Evolutionary conservation across 176 grass and related monocot species (phyloP).

Genomic region (Eremochloa ophiuroides): DNA sequence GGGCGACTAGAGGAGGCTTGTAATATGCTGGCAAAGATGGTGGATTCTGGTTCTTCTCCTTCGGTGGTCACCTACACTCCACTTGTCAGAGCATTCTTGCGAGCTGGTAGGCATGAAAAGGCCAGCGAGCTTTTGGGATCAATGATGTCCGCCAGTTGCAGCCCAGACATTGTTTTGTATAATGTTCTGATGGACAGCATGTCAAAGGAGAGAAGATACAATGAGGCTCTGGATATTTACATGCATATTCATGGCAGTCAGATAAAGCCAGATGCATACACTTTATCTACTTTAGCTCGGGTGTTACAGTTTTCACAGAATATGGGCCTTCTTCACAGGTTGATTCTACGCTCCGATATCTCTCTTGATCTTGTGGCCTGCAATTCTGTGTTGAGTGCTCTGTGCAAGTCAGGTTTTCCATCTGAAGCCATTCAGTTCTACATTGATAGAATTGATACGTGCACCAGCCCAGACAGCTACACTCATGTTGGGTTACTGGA

Average conservation of each 20-base stretch:
- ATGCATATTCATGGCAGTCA: conserved; percentile 33
- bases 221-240: conserved; percentile 54
- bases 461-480: conserved; percentile 70
- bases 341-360: conserved; percentile 39
- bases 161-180: conserved; percentile 72
- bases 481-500: conserved; percentile 69
- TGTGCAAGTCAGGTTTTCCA: conserved; percentile 84
- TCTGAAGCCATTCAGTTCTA: conserved; percentile 56
- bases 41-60: conserved; percentile 42
- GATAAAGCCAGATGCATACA: conserved; percentile 76
- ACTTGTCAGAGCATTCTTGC: conserved; percentile 59
- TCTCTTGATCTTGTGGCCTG: conserved; percentile 65
- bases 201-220: conserved; percentile 50
- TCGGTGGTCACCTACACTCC: conserved; percentile 74
- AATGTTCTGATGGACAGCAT: conserved; percentile 87
- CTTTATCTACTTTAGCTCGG: conserved; percentile 60
- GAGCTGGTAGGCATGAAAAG: conserved; percentile 48
- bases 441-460: conserved; percentile 36
- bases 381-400: conserved; percentile 61
- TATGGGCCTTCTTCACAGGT: conserved; percentile 43
- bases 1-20: conserved; percentile 54
- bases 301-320: conserved; percentile 46
- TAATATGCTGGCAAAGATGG: conserved; percentile 56
- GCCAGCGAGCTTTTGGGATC: conserved; percentile 37
- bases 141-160: conserved; percentile 57